These are phyloP conservation scores for Colletotrichum eremochloae DNA, from an alignment of 2,329 filamentous ascomycete genomes.

Conservation along the genomic window DNA sequence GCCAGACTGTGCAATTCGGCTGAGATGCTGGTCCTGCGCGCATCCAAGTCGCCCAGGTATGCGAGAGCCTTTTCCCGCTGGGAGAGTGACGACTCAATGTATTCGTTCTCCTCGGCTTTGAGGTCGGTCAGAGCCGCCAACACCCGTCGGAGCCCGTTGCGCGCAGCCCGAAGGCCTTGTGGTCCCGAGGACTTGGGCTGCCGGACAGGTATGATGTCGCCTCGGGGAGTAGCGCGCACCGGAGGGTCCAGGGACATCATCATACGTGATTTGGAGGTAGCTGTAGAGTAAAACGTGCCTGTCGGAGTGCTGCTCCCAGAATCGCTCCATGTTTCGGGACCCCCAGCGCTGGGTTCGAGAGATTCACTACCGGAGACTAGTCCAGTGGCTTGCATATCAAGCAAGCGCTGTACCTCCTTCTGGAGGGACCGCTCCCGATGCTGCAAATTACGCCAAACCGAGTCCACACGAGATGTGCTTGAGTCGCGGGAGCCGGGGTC, in stretches of 20 bases:
- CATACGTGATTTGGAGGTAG: constrained; percentile 56
- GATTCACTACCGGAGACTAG: constrained; percentile 54
- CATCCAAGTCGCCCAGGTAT: constrained; percentile 67
- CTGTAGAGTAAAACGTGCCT: constrained; percentile 55
- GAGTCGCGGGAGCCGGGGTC: constrained; percentile 49
- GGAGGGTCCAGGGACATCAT: constrained; percentile 58
- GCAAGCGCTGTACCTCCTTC: constrained; percentile 60
- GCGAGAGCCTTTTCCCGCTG: constrained; percentile 70
- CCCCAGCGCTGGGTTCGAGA: constrained; percentile 39
- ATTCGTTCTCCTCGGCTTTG: constrained; percentile 76
- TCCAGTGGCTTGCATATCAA: constrained; percentile 64
- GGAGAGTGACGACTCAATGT: constrained; percentile 68
- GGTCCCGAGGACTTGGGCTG: constrained; percentile 66
- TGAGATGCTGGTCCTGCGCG: constrained; percentile 63
- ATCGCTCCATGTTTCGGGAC: constrained; percentile 54
- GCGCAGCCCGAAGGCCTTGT: constrained; percentile 70
- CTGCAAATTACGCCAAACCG: constrained; percentile 61
- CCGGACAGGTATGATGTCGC: constrained; percentile 70
- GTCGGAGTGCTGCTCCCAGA: constrained; percentile 58
- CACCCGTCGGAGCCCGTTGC: constrained; percentile 73
- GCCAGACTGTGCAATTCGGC: constrained; percentile 68
- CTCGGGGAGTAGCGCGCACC: constrained; percentile 54
- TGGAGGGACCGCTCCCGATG: constrained; percentile 62
- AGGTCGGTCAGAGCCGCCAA: constrained; percentile 75
- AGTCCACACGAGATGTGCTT: constrained; percentile 51